A percentile compares a stretch with the other conserved stretches of the same genome.
phyloP scores from a whole-genome alignment of 192 early-diverging fungal genomes.

The Backusella liffmaniae region DNA sequence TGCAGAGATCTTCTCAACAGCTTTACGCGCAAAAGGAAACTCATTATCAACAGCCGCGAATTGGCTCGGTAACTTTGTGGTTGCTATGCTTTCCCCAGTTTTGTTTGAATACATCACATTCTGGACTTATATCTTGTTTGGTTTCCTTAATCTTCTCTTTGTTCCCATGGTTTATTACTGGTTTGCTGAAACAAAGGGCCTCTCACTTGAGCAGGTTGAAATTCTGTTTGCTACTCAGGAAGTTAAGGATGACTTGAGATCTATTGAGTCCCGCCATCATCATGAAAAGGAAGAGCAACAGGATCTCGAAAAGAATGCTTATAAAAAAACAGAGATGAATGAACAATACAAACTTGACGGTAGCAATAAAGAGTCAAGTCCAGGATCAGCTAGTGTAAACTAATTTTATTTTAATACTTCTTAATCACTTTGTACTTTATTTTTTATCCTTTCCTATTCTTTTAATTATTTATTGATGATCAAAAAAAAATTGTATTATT shows the following conservation, averaged over 20 bases:
- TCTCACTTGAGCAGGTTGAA: constrained; percentile 64
- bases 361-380: not conserved
- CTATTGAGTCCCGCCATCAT: constrained; percentile 5
- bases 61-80: constrained; percentile 75
- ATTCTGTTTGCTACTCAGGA: constrained; percentile 30
- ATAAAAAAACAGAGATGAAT: not conserved
- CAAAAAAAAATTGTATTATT: not conserved
- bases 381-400: not conserved
- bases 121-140: constrained; percentile 60
- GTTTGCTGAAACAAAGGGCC: constrained; percentile 84
- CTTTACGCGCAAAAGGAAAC: constrained; percentile 72
- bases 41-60: constrained; percentile 72
- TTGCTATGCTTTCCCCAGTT: constrained; percentile 63
- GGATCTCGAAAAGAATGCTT: not conserved
- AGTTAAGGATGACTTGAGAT: constrained; percentile 16
- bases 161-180: constrained; percentile 55
- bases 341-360: not conserved
- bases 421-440: not conserved
- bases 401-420: not conserved
- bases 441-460: not conserved
- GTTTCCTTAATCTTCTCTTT: constrained; percentile 44
- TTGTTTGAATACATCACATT: constrained; percentile 56
- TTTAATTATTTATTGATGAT: not conserved
- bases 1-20: constrained; percentile 76
- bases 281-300: not conserved